phyloP scores from a whole-genome alignment of 768 basidiomycete species.

The Hypsizygus marmoreus region DNA sequence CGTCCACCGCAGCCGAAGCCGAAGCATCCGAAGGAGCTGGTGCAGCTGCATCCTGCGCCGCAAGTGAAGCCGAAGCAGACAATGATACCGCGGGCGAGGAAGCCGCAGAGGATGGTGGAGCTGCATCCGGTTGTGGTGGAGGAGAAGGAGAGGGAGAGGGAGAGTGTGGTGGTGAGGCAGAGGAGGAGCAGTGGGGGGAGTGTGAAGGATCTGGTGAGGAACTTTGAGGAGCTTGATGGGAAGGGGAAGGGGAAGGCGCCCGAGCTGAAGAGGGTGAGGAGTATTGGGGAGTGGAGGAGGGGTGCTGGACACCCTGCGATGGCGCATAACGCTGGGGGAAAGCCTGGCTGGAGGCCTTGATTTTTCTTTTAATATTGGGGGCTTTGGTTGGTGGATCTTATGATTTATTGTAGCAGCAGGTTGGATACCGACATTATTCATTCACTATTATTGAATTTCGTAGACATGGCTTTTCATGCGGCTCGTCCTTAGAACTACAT shows the following conservation, averaged over 20 bases:
- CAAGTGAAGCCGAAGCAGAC: neutral
- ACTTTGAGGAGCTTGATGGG: constrained; percentile 49
- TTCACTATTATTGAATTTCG: too few species aligned
- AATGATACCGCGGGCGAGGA: constrained; percentile 41
- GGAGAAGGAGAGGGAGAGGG: constrained; percentile 19
- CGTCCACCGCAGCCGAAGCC: constrained; percentile 37
- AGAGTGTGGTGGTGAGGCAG: constrained; percentile 28
- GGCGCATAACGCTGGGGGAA: constrained; percentile 1
- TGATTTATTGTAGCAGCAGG: too few species aligned
- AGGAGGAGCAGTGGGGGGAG: constrained; percentile 68
- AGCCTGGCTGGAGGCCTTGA: constrained; percentile 20
- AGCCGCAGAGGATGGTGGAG: constrained; percentile 54
- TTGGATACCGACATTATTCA: too few species aligned
- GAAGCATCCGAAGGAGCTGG: constrained; percentile 44
- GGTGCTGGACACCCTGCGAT: constrained; percentile 11
- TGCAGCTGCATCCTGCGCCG: constrained; percentile 55
- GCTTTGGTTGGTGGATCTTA: neutral
- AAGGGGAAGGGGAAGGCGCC: constrained; percentile 29
- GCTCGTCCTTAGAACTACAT: too few species aligned
- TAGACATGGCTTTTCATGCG: too few species aligned
- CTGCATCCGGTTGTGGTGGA: constrained; percentile 50
- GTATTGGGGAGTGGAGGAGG: constrained; percentile 34
- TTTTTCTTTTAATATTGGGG: neutral
- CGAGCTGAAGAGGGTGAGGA: constrained; percentile 34
- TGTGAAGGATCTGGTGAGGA: constrained; percentile 70